Percentiles rank a stretch among this genome's conserved stretches.
These are phyloP conservation scores for Penicillium olsonii DNA, from an alignment of 2,329 filamentous ascomycete species.

Conservation along the genomic window DNA sequence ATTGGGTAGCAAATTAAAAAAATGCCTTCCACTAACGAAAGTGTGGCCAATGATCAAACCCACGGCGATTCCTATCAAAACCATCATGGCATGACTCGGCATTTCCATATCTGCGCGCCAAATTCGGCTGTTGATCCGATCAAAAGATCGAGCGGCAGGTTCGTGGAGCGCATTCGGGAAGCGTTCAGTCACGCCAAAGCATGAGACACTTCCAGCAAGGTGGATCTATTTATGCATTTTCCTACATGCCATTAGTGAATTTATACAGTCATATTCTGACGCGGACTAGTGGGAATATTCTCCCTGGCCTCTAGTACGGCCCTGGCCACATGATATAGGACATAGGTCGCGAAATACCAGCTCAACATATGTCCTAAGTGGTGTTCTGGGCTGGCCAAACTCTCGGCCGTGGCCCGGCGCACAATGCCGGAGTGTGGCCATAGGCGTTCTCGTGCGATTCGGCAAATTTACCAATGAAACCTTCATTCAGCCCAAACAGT, in stretches of 20 bases:
- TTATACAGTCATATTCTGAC: too few relatives aligned
- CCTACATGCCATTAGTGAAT: too few relatives aligned
- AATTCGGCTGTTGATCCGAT: background rate
- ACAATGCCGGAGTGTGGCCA: background rate
- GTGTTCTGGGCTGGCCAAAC: background rate
- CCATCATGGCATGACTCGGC: background rate
- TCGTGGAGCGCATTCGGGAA: too few relatives aligned
- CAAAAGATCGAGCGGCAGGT: background rate
- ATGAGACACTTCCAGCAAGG: background rate
- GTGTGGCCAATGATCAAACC: background rate
- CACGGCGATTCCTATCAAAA: background rate
- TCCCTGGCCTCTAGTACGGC: too few relatives aligned
- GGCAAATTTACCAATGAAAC: background rate
- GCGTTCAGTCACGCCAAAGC: background rate
- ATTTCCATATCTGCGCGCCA: background rate
- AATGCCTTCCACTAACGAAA: background rate
- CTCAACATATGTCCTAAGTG: too few relatives aligned
- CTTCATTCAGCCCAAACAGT: background rate
- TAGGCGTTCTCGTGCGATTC: background rate
- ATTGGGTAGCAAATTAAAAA: background rate
- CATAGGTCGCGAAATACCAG: too few relatives aligned
- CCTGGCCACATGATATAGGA: too few relatives aligned
- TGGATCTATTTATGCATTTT: too few relatives aligned
- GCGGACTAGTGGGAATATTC: too few relatives aligned
- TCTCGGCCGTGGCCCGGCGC: background rate